Evolutionary conservation across 495 filamentous ascomycete genomes (phyloP).

Genomic region (Pseudevernia furfuracea): DNA sequence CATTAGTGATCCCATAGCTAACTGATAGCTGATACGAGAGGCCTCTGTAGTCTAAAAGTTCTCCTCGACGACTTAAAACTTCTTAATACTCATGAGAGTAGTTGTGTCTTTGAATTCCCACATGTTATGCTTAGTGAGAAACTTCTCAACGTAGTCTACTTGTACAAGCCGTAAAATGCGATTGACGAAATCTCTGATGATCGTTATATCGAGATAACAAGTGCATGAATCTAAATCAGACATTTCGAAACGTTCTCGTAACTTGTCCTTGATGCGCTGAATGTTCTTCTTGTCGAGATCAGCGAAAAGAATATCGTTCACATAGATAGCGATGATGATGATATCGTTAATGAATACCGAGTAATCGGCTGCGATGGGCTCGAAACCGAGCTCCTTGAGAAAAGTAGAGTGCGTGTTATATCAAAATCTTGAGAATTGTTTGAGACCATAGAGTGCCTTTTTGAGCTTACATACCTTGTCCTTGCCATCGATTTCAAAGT

Average conservation of each 20-base stretch:
- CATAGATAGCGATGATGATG: slow-evolving; percentile 1
- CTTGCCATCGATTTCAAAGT: background rate
- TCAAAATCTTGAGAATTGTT: background rate
- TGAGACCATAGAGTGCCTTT: background rate
- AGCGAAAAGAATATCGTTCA: background rate
- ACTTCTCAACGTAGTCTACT: background rate
- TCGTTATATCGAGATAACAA: background rate
- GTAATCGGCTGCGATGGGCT: background rate
- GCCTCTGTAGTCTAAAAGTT: background rate
- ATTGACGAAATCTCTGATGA: background rate
- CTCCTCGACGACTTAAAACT: background rate
- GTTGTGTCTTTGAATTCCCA: background rate
- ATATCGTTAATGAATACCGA: background rate
- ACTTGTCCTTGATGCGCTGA: background rate
- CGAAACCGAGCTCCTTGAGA: background rate
- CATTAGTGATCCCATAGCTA: background rate
- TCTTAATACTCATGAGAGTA: background rate
- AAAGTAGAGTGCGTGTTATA: background rate
- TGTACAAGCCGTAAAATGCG: background rate
- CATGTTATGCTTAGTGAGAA: background rate
- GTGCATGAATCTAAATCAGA: background rate
- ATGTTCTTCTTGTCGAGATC: background rate
- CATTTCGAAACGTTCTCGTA: background rate
- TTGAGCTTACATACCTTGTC: background rate
- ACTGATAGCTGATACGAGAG: background rate